These are phyloP conservation scores for Xylaria castorea DNA, from an alignment of 495 filamentous ascomycete genomes.

Conservation along the genomic window DNA sequence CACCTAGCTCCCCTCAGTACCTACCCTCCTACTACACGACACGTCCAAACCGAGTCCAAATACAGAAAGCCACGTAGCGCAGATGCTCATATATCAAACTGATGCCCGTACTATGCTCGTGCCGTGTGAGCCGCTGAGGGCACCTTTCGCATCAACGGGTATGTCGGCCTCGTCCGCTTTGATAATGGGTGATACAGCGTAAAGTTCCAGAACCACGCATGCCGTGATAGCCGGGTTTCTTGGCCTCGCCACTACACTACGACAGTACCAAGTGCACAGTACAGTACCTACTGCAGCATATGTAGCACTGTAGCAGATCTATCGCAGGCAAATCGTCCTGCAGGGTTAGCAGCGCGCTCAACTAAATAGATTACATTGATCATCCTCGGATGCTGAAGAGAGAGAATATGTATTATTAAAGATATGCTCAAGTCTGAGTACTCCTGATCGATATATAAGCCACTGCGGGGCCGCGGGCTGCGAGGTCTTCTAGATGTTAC, in stretches of 20 bases:
- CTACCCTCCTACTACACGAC: neutral
- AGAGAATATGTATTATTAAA: conserved; percentile 14
- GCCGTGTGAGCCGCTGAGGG: too few species aligned
- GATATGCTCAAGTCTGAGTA: conserved; percentile 12
- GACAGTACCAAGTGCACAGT: neutral
- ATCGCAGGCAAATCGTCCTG: neutral
- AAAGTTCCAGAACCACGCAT: neutral
- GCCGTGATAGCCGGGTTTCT: conserved; percentile 15
- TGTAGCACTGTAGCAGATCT: neutral
- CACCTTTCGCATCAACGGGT: neutral
- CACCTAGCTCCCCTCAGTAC: neutral
- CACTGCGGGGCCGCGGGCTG: neutral
- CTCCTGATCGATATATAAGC: conserved; percentile 13
- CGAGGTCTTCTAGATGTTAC: conserved; percentile 14
- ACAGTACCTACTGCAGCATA: neutral
- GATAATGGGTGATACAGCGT: neutral
- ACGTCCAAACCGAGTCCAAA: neutral
- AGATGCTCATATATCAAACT: neutral
- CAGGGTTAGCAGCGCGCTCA: neutral
- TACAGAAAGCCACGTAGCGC: neutral
- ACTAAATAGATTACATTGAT: neutral
- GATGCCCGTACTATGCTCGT: neutral
- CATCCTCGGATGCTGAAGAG: neutral
- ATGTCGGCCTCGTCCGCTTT: neutral
- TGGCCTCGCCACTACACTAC: neutral